phyloP scores from a whole-genome alignment of 2,329 filamentous ascomycete genomes.

The Colletotrichum liaoningense region DNA sequence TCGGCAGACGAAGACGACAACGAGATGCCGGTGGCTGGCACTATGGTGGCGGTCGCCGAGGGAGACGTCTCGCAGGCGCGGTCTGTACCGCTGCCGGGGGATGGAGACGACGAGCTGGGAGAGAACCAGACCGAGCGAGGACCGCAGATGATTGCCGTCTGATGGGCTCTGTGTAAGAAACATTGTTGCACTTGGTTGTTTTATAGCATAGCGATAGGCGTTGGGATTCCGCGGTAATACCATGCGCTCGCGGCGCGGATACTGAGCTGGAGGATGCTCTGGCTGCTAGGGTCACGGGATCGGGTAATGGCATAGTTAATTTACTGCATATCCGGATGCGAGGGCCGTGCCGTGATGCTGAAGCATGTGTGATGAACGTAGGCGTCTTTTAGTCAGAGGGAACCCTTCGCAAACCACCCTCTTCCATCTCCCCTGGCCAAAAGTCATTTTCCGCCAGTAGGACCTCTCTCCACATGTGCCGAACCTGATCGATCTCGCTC shows the following conservation, averaged over 20 bases:
- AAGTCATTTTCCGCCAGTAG: slow-evolving; percentile 68
- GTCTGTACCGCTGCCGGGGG: neutral
- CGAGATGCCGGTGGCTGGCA: neutral
- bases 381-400: neutral
- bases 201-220: slow-evolving; percentile 31
- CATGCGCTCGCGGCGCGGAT: slow-evolving; percentile 2
- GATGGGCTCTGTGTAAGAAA: neutral
- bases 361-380: neutral
- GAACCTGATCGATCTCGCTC: slow-evolving; percentile 49
- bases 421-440: slow-evolving; percentile 57
- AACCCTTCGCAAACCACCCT: neutral
- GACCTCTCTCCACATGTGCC: slow-evolving; percentile 61
- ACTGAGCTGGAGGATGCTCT: neutral
- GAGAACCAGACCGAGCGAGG: neutral
- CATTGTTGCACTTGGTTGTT: slow-evolving; percentile 1
- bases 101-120: neutral
- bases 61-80: neutral
- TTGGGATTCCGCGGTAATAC: slow-evolving; percentile 30
- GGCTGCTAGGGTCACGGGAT: neutral
- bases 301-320: neutral
- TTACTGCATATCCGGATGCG: neutral
- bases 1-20: slow-evolving; percentile 8
- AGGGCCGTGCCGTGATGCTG: neutral
- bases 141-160: slow-evolving; percentile 23
- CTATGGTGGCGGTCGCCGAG: neutral